Evolutionary conservation across 169 alveolate genomes (phyloP).

Genomic region (Plasmodium sp.): DNA sequence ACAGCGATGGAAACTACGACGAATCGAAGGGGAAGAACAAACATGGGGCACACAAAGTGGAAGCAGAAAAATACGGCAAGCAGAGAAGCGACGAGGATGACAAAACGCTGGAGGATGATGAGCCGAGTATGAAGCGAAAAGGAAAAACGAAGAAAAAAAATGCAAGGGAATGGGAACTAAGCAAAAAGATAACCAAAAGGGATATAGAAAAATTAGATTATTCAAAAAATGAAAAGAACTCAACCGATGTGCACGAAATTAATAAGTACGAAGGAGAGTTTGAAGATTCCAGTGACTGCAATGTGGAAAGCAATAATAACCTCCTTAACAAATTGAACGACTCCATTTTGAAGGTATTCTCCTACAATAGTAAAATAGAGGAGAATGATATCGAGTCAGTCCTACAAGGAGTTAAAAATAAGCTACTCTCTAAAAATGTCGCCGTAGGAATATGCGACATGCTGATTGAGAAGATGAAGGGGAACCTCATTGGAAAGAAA

Average conservation of each 20-base stretch:
- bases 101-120: neutral
- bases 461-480: conserved; percentile 88
- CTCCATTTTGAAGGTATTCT: conserved; percentile 85
- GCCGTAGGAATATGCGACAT: conserved; percentile 92
- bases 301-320: conserved; percentile 7
- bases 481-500: conserved; percentile 87
- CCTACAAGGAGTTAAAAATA: conserved; percentile 85
- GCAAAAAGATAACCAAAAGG: conserved; percentile 28
- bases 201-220: conserved; percentile 60
- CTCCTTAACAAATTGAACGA: conserved; percentile 81
- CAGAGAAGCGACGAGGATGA: conserved; percentile 7
- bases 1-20: neutral
- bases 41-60: neutral
- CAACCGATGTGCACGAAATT: neutral
- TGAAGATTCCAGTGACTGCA: conserved; percentile 65
- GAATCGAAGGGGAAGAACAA: neutral
- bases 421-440: conserved; percentile 92
- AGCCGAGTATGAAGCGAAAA: neutral
- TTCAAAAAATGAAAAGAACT: conserved; percentile 16
- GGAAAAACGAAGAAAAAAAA: conserved; percentile 47
- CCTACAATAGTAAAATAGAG: conserved; percentile 87
- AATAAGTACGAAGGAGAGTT: conserved; percentile 39
- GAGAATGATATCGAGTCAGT: conserved; percentile 90
- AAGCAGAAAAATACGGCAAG: conserved; percentile 3
- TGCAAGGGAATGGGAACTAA: conserved; percentile 73